A percentile compares a stretch with the other conserved stretches of the same genome.
phyloP scores from a whole-genome alignment of 2,329 filamentous ascomycete genomes.

The Pseudogymnoascus sp. region DNA sequence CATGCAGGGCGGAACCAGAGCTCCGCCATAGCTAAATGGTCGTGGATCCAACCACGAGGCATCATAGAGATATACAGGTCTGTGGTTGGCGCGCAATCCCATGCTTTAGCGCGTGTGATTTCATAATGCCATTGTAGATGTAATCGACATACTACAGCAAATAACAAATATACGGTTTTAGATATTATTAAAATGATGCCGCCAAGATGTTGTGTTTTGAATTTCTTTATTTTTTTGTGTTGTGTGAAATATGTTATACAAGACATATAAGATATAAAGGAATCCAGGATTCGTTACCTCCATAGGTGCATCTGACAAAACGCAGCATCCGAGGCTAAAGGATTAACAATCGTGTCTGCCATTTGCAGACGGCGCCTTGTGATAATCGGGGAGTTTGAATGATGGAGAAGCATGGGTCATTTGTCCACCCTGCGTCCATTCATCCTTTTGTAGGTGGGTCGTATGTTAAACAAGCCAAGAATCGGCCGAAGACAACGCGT shows the following conservation, averaged over 20 bases:
- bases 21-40: background rate
- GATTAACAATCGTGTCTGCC: background rate
- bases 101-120: background rate
- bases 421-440: background rate
- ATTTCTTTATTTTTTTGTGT: background rate
- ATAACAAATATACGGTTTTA: background rate
- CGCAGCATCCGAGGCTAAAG: background rate
- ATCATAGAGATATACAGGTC: background rate
- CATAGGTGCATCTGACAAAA: background rate
- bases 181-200: background rate
- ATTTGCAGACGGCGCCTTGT: background rate
- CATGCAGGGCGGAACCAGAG: background rate
- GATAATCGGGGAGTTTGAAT: background rate
- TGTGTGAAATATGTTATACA: background rate
- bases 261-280: background rate
- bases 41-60: background rate
- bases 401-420: background rate
- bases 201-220: background rate
- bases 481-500: background rate
- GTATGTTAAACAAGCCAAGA: background rate
- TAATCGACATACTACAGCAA: background rate
- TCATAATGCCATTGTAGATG: background rate
- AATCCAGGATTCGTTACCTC: background rate
- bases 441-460: background rate
- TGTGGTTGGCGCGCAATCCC: background rate